Evolutionary conservation across 164 flowering plant species (phyloP), one percentile per base, ranked within the genome.

Genomic region (Stephania cephalantha): DNA sequence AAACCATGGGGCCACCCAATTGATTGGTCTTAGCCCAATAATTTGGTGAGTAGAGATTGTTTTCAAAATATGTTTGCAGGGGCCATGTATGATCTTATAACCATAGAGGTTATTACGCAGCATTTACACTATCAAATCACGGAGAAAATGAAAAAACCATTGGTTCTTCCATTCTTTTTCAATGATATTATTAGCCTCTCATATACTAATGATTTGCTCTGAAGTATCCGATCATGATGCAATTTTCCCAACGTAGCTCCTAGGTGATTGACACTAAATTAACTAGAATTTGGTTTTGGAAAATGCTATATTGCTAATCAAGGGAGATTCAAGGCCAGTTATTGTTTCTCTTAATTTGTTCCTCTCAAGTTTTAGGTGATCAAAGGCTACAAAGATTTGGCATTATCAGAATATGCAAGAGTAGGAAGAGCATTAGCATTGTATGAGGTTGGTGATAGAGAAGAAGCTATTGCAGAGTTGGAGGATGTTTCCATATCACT

Each of bases 401-500:
- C 90, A 64, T 83, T 88, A 58, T 84, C 91, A 8, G 91, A 90
- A 15, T 88, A 90, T 82, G 91, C 89, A 46, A 82, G 91, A 78
- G 93, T 90, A 9, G 93, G 90, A 8, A 84, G 90, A 81, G 91
- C 93, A 69, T 69, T 90, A 78, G 86, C 88, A 31, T 74, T 88
- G 79, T 90, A 88, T 65, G 93, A 88, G 82, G 84, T 88, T 77
- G 93, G 93, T 68, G 89, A 88, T 71, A 83, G 88, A 79, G 88
- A 87, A 44, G 88, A 85, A 79, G 89, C 93, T 53, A 89, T 89
- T 72, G 83, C 87, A 15, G 93, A 88, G 78, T 84, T 89, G 93
- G 93, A 89, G 72, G 93, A 89, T 79, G 90, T 88, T 82, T 89
- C 91, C 22, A 83, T 88, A 70, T 87, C 93, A 68, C 81, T 88